phyloP scores from a whole-genome alignment of 805 yeast genomes.

The Schwanniomyces sp. region DNA sequence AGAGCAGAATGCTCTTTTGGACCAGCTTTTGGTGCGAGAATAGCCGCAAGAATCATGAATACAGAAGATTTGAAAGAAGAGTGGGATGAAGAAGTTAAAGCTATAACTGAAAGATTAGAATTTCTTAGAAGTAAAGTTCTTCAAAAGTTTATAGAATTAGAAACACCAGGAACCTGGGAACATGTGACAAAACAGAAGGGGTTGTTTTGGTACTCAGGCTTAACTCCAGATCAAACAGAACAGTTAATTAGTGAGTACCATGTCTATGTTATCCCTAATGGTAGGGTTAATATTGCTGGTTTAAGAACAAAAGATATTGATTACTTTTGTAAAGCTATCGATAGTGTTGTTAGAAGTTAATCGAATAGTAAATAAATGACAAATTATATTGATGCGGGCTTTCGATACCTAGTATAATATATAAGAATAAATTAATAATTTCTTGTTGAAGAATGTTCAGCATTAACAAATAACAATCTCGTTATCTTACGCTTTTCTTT shows the following conservation, averaged over 20 bases:
- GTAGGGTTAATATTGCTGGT: constrained; percentile 48
- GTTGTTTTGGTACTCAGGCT: constrained; percentile 46
- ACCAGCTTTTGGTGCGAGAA: constrained; percentile 47
- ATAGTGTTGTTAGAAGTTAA: constrained; percentile 30
- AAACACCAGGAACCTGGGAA: constrained; percentile 47
- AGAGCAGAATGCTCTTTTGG: constrained; percentile 46
- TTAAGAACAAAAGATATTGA: constrained; percentile 40
- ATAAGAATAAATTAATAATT: neutral
- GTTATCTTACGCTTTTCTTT: constrained; percentile 11
- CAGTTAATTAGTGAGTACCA: constrained; percentile 34
- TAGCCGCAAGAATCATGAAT: constrained; percentile 33
- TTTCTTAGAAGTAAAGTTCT: constrained; percentile 28
- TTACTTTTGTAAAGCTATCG: constrained; percentile 35
- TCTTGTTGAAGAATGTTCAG: neutral
- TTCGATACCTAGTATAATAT: neutral
- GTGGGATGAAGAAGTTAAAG: constrained; percentile 38
- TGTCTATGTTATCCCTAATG: constrained; percentile 36
- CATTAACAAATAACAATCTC: neutral
- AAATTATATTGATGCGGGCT: neutral
- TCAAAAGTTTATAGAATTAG: constrained; percentile 27
- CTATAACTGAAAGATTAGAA: constrained; percentile 30
- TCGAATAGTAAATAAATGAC: neutral
- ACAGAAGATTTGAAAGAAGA: constrained; percentile 17
- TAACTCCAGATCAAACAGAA: constrained; percentile 31
- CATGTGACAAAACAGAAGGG: constrained; percentile 37